phyloP scores from a whole-genome alignment of 192 early-diverging fungal genomes.

The Spizellomyces sp. region DNA sequence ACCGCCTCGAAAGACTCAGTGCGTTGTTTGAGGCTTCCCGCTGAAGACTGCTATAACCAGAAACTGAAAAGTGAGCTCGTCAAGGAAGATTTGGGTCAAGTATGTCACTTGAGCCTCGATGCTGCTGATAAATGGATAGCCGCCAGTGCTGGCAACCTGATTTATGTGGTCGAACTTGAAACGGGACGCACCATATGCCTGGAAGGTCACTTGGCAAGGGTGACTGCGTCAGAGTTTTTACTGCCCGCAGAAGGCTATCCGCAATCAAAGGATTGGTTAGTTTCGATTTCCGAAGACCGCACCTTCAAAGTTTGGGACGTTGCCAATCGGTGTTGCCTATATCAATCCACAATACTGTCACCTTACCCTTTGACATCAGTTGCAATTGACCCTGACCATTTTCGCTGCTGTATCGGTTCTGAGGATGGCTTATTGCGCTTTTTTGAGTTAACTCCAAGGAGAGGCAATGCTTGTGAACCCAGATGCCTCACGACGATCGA shows the following conservation, averaged over 20 bases:
- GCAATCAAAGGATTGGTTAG: slow-evolving; percentile 20
- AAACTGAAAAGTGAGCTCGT: not conserved
- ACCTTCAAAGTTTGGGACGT: slow-evolving; percentile 51
- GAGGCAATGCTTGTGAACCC: slow-evolving; percentile 31
- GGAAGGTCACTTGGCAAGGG: slow-evolving; percentile 22
- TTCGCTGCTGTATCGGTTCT: slow-evolving; percentile 29
- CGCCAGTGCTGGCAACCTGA: not conserved
- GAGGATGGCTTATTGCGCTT: slow-evolving; percentile 34
- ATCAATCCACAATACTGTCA: slow-evolving; percentile 41
- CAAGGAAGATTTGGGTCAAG: slow-evolving; percentile 13
- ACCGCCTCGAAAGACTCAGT: slow-evolving; percentile 18
- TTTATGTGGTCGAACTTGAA: slow-evolving; percentile 18
- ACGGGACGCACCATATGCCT: slow-evolving; percentile 1
- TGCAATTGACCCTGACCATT: slow-evolving; percentile 22
- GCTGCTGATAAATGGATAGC: slow-evolving; percentile 8
- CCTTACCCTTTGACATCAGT: slow-evolving; percentile 33
- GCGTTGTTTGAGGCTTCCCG: slow-evolving; percentile 1
- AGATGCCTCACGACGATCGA: slow-evolving; percentile 15
- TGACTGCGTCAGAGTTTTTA: slow-evolving; percentile 20
- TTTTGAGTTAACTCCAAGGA: slow-evolving; percentile 17
- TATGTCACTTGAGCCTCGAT: slow-evolving; percentile 2
- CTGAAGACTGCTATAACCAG: not conserved
- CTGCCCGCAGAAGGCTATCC: not conserved
- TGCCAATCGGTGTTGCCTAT: slow-evolving; percentile 23
- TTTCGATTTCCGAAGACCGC: slow-evolving; percentile 42